Evolutionary conservation across 2,329 filamentous ascomycete species (phyloP).

Genomic region (Emergomyces orientalis): DNA sequence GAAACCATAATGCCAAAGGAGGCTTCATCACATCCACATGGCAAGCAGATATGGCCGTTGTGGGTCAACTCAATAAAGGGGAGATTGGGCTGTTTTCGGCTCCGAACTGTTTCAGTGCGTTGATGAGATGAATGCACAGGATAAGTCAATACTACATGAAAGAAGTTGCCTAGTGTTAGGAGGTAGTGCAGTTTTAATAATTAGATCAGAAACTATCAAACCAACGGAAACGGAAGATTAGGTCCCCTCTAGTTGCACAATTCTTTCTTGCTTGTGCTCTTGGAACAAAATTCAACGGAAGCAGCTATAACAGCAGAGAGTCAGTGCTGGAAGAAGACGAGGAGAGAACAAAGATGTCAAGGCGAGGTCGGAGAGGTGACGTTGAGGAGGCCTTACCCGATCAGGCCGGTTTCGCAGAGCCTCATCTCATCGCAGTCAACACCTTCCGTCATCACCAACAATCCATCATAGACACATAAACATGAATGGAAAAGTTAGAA

Average conservation of each 20-base stretch:
- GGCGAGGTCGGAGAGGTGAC: slow-evolving; percentile 1
- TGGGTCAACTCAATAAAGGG: not conserved
- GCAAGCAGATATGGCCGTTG: not conserved
- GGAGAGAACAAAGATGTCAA: not conserved
- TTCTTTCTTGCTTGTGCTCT: too few relatives aligned
- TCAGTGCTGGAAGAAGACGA: not conserved
- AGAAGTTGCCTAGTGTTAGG: not conserved
- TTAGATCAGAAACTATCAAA: not conserved
- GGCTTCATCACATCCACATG: not conserved
- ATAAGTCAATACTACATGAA: not conserved
- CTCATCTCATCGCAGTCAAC: not conserved
- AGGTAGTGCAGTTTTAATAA: not conserved
- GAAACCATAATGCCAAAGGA: not conserved
- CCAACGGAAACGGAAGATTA: not conserved
- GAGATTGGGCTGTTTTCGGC: not conserved
- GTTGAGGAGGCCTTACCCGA: not conserved
- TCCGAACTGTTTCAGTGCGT: not conserved
- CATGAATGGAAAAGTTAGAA: not conserved
- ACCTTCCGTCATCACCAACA: not conserved
- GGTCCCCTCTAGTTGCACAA: not conserved
- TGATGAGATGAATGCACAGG: not conserved
- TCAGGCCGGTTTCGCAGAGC: not conserved
- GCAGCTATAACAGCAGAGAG: not conserved
- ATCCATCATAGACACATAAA: not conserved
- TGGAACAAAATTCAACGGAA: not conserved